Evolutionary conservation across 2,329 filamentous ascomycete species (phyloP).

Genomic region (Penicillium sp.): DNA sequence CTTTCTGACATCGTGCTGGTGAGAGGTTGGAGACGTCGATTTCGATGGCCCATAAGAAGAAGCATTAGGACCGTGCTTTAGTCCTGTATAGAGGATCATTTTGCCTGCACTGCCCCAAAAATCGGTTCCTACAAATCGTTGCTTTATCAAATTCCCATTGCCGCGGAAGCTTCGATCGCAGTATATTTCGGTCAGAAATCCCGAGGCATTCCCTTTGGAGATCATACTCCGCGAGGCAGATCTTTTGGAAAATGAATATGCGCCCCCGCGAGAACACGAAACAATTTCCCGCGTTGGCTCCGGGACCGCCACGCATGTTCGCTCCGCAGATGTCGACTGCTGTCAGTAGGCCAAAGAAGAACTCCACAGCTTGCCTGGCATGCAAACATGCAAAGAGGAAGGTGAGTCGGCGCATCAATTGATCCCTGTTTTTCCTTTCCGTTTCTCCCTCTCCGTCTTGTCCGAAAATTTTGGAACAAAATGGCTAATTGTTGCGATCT

Average conservation of each 20-base stretch:
- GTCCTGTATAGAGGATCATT: background rate
- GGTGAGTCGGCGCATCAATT: conserved; percentile 14
- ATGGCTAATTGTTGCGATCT: conserved; percentile 2
- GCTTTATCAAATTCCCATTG: background rate
- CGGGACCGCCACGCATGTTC: conserved; percentile 23
- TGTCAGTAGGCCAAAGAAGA: conserved; percentile 35
- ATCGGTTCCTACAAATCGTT: background rate
- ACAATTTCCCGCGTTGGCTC: conserved; percentile 30
- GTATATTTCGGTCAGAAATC: background rate
- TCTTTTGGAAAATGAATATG: conserved; percentile 8
- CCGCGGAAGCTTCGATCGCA: background rate
- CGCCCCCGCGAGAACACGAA: conserved; percentile 20
- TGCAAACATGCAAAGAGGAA: conserved; percentile 41
- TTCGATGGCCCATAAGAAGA: conserved; percentile 4
- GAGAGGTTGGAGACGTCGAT: conserved; percentile 2
- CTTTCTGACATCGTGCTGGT: background rate
- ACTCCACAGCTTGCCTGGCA: conserved; percentile 35
- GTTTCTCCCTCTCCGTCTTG: background rate
- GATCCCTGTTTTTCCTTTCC: background rate
- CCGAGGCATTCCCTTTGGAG: background rate
- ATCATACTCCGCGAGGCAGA: background rate
- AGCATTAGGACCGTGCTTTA: background rate
- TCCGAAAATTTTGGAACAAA: background rate
- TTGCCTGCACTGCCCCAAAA: background rate
- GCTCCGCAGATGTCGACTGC: conserved; percentile 19